Evolutionary conservation across 1,284 basidiomycete genomes (phyloP), one percentile per base, ranked within the genome.

Genomic region (Pseudozyma thailandica): DNA sequence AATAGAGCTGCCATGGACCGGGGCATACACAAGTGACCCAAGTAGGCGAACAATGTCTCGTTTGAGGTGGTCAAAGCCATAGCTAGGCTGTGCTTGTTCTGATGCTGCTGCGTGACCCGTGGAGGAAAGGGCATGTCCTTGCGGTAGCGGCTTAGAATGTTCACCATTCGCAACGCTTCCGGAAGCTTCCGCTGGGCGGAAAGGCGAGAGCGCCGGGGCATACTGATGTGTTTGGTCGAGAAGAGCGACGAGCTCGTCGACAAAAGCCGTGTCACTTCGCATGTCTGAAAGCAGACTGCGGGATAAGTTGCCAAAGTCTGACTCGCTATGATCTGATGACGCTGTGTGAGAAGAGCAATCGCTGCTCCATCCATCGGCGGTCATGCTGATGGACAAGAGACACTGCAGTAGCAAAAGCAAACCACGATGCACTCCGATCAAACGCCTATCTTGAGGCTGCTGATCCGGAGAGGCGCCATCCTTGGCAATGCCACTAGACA

Each of bases 41-140:
- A 78, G 39, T 2, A 78, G 49, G 23, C 72, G 63, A n/a, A 78
- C 72, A n/a, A 77, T 54, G 37, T 76, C 76, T 38, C 76, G 71
- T 46, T 78, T 78, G 20, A 78, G 62, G 27, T 76, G 73, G 25
- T 72, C 61, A 18, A 75, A 72, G 26, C 63, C 73, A 20, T 66
- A 65, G 37, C 47, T 49, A 4, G 58, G 49, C 42, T 57, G 47
- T 6, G 12, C 35, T 9, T n/a, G 44, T 3, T 48, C 51, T n/a
- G 46, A 9, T n/a, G 54, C 37, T 37, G 54, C 53, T 6, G 66
- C 52, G 31, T 35, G 27, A 6, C 74, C 74, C 8, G 74, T 76
- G 3, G 65, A 63, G 0, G 74, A 70, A n/a, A 75, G 49, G 6
- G 57, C 62, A 25, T 75, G 74, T 12, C 71, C 74, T 28, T 57